Conservation (phyloP, 2,329 filamentous ascomycete genomes). For the Periconia sp. region DNA sequence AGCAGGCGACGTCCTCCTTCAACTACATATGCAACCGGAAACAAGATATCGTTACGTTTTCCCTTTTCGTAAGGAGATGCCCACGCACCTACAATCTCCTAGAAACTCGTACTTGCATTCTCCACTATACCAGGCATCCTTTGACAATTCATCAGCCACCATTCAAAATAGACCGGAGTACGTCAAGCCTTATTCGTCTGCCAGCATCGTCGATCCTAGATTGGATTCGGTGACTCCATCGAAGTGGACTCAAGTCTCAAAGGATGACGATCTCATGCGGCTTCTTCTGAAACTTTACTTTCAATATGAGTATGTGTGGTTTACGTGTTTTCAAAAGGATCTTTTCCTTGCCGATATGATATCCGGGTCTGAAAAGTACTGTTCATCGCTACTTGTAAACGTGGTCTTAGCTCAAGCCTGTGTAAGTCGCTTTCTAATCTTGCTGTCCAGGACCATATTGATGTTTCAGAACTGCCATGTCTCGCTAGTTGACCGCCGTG, state of each 20-base stretch:
- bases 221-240: conserved; percentile 4
- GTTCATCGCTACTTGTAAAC: conserved; percentile 13
- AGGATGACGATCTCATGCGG: conserved; percentile 9
- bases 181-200: conserved; percentile 1
- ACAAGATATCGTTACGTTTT: conserved; percentile 1
- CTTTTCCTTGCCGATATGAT: conserved; percentile 13
- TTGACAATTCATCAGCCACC: background rate
- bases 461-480: background rate
- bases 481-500: background rate
- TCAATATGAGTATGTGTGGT: conserved; percentile 8
- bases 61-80: background rate
- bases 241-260: conserved; percentile 8
- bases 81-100: background rate
- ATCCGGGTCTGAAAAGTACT: conserved; percentile 4
- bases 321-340: conserved; percentile 13
- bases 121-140: background rate
- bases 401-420: conserved; percentile 9
- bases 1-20: background rate
- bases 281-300: conserved; percentile 13
- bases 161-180: conserved; percentile 1
- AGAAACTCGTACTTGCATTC: conserved; percentile 1
- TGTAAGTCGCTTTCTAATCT: conserved; percentile 3
- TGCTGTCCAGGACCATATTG: background rate
- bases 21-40: background rate
- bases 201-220: conserved; percentile 8